Conservation (phyloP, 176 grass and related monocot species). For the Saccharum officinarum region DNA sequence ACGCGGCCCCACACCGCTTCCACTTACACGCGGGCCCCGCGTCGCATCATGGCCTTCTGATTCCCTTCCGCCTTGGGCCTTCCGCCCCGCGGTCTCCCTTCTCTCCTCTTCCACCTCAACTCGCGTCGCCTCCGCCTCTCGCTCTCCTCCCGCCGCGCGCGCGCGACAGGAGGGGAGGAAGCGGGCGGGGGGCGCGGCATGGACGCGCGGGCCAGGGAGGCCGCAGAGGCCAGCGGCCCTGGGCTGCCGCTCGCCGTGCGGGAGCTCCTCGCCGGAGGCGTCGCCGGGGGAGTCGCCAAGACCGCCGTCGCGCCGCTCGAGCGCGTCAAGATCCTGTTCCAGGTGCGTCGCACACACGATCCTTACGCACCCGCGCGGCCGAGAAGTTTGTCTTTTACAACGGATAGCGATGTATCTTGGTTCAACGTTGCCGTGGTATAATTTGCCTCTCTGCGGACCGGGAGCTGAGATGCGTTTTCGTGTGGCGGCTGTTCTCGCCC, state of each 20-base stretch:
- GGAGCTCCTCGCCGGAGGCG: constrained; percentile 85
- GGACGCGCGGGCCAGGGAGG: constrained; percentile 25
- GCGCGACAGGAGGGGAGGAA: constrained; percentile 18
- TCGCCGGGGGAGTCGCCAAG: constrained; percentile 86
- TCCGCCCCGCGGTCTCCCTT: neutral
- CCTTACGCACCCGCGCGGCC: neutral
- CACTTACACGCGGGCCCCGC: constrained; percentile 32
- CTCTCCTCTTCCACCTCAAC: neutral
- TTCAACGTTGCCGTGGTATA: neutral
- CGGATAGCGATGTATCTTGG: neutral
- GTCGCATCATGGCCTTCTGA: neutral
- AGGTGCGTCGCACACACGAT: constrained; percentile 41
- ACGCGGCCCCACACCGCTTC: neutral
- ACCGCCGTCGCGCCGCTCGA: constrained; percentile 89
- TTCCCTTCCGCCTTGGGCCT: neutral
- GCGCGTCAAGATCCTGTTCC: constrained; percentile 97
- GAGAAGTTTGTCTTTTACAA: neutral
- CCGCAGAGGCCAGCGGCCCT: neutral
- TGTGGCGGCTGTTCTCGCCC: neutral
- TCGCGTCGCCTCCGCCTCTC: constrained; percentile 8
- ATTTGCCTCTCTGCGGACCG: neutral
- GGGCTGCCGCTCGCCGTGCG: constrained; percentile 70
- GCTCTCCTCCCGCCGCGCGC: constrained; percentile 8
- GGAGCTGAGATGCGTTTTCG: neutral
- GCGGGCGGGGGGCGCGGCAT: neutral